Conservation (phyloP, 1,284 basidiomycete species). For the Pascua guehoae region DNA sequence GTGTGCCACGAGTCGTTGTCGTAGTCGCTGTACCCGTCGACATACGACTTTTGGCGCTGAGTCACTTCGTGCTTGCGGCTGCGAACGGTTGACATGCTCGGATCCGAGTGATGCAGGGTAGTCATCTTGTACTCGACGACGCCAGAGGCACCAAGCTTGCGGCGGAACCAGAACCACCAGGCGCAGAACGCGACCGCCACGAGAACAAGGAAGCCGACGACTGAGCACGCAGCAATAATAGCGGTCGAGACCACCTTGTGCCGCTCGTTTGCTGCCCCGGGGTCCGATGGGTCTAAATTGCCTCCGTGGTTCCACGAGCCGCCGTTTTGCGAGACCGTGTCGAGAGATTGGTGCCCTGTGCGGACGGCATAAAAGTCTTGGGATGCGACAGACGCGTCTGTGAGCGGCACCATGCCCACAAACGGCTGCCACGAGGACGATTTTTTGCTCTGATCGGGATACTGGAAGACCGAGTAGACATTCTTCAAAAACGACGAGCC, state of each 20-base stretch:
- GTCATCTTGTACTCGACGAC: slow-evolving; percentile 28
- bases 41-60: slow-evolving; percentile 43
- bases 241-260: slow-evolving; percentile 32
- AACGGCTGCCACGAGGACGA: slow-evolving; percentile 39
- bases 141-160: slow-evolving; percentile 40
- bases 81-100: slow-evolving; percentile 24
- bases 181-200: slow-evolving; percentile 40
- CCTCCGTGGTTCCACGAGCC: neutral
- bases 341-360: slow-evolving; percentile 31
- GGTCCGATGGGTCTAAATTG: neutral
- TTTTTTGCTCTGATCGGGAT: slow-evolving; percentile 35
- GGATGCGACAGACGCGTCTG: slow-evolving; percentile 38
- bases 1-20: slow-evolving; percentile 40
- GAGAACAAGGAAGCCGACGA: slow-evolving; percentile 43
- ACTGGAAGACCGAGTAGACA: slow-evolving; percentile 47
- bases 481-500: slow-evolving; percentile 48
- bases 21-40: slow-evolving; percentile 46
- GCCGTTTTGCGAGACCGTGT: slow-evolving; percentile 22
- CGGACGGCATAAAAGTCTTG: slow-evolving; percentile 48
- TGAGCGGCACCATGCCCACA: slow-evolving; percentile 42
- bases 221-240: slow-evolving; percentile 37
- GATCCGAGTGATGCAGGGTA: slow-evolving; percentile 12
- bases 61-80: slow-evolving; percentile 41
- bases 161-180: slow-evolving; percentile 47
- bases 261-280: neutral